Evolutionary conservation across 1,139 yeast genomes (phyloP).

Genomic region (Arxiozyma slooffiae): DNA sequence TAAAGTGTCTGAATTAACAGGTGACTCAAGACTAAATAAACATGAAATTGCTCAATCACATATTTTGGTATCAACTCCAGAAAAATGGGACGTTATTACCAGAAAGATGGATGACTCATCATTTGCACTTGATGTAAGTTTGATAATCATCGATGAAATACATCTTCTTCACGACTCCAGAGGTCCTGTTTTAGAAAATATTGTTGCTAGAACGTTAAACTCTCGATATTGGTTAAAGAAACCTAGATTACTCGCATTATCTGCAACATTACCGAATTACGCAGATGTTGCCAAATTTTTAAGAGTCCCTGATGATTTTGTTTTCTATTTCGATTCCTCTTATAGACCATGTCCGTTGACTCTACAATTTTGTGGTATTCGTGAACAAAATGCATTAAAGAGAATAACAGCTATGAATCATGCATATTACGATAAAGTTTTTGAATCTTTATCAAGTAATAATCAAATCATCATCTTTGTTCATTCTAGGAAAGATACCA

Average conservation of each 20-base stretch:
- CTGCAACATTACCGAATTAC: constrained; percentile 92
- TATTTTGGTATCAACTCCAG: constrained; percentile 84
- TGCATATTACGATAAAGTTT: constrained; percentile 76
- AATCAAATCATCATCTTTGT: constrained; percentile 85
- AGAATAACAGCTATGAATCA: constrained; percentile 78
- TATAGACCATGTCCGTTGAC: constrained; percentile 89
- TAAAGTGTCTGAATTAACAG: constrained; percentile 78
- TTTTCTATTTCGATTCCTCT: constrained; percentile 69
- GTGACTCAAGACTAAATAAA: constrained; percentile 73
- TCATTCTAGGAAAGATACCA: constrained; percentile 88
- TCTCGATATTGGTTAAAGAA: constrained; percentile 34
- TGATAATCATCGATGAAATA: constrained; percentile 86
- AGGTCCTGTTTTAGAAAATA: constrained; percentile 88
- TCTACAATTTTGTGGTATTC: constrained; percentile 80
- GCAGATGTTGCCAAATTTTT: constrained; percentile 77
- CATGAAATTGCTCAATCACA: constrained; percentile 74
- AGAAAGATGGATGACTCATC: constrained; percentile 62
- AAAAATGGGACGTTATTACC: constrained; percentile 94
- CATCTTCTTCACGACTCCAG: constrained; percentile 89
- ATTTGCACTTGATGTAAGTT: constrained; percentile 52
- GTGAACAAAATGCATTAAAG: constrained; percentile 75
- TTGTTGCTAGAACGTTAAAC: constrained; percentile 66
- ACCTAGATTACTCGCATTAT: constrained; percentile 68
- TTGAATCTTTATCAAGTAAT: constrained; percentile 49
- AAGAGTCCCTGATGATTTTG: constrained; percentile 46